These are phyloP conservation scores for Helminthosporium solani DNA, from an alignment of 2,329 filamentous ascomycete genomes.

Conservation along the genomic window DNA sequence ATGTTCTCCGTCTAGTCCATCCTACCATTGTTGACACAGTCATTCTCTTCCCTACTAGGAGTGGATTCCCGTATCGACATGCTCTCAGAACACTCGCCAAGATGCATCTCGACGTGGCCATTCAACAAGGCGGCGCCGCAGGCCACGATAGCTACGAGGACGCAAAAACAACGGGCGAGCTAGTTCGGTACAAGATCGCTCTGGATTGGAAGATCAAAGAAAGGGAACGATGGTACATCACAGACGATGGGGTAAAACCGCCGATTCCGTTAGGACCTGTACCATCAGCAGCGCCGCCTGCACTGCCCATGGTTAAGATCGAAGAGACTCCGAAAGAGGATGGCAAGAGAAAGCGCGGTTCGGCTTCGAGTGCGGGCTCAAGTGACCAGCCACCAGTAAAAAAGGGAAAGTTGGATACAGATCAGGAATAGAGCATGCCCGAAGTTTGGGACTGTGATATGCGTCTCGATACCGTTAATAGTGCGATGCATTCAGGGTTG, in stretches of 20 bases:
- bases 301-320: conserved; percentile 20
- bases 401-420: conserved; percentile 12
- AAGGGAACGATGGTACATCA: conserved; percentile 63
- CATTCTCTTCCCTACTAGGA: conserved; percentile 75
- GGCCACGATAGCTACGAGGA: conserved; percentile 96
- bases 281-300: conserved; percentile 6
- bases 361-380: neutral
- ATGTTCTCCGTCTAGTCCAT: conserved; percentile 80
- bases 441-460: no score
- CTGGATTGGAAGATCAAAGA: conserved; percentile 70
- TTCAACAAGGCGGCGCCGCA: conserved; percentile 67
- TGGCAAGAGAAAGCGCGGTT: conserved; percentile 6
- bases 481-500: no score
- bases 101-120: conserved; percentile 68
- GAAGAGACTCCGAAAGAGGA: conserved; percentile 10
- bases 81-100: conserved; percentile 75
- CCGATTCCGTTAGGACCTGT: conserved; percentile 19
- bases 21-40: conserved; percentile 83
- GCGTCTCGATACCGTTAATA: neutral
- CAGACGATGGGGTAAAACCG: conserved; percentile 31
- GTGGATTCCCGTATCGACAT: conserved; percentile 73
- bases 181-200: conserved; percentile 71
- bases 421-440: neutral
- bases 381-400: conserved; percentile 6
- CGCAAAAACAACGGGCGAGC: conserved; percentile 81